Evolutionary conservation across 768 basidiomycete genomes (phyloP), one percentile per base, ranked within the genome.

Genomic region (Amanita brunnescens): DNA sequence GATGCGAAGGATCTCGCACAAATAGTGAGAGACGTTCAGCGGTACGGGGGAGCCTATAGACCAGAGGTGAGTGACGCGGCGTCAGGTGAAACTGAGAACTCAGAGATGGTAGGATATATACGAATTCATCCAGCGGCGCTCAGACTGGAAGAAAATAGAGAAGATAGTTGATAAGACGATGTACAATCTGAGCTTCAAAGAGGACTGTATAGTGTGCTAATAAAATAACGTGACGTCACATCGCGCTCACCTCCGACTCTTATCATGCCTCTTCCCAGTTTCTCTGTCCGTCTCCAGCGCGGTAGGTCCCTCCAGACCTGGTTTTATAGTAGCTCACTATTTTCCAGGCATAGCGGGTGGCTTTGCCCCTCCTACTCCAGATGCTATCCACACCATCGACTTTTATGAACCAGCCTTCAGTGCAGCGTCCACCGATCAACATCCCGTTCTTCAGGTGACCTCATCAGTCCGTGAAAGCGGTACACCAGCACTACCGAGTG

Each of bases 121-220:
- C 64, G 95, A 98, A 65, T 95, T 97, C 60, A 89, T 97, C 60
- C 91, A 93, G 62, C 74, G 94, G 18, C 77, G 94, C 30, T 87
- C 90, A 6, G 95, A 99, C 64, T 98, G 95, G 95, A 95, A 96
- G 71, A 94, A 90, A 71, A 98, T 98, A 54, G 94, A 98, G 65
- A 95, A 91, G 68, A 84, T 80, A 23, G 96, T 98, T 45, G 91
- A 92, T 70, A 91, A 91, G 72, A 83, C 90, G 44, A 92, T 93
- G 90, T 93, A 92, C 68, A 91, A 87, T 66, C 67, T 93, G 46
- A 89, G 86, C 63, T 90, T 95, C 61, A 92, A 89, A 61, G 93
- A 96, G 63, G 93, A 96, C 62, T 96, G 93, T 72, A n/a, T 51
- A 51, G 50, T 51, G 21, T 51, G 50, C 20, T 51, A 51, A 41